phyloP scores from a whole-genome alignment of 2,329 filamentous ascomycete species.

The Colletotrichum liriopes region DNA sequence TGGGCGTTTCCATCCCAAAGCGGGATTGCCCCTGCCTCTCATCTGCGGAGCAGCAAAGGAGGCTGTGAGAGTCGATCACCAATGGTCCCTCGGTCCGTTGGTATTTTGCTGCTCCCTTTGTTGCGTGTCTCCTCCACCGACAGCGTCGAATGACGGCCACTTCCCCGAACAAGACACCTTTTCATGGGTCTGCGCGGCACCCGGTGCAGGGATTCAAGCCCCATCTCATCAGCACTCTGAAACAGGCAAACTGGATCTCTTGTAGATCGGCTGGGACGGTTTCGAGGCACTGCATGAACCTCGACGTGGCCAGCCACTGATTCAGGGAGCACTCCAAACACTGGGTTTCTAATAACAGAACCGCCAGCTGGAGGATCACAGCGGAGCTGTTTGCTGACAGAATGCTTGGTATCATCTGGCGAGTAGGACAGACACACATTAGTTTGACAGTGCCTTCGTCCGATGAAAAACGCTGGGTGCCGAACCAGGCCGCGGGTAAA shows the following conservation, averaged over 20 bases:
- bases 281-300: slow-evolving; percentile 39
- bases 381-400: slow-evolving; percentile 22
- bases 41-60: slow-evolving; percentile 32
- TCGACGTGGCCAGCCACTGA: slow-evolving; percentile 28
- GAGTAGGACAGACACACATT: not conserved
- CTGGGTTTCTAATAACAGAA: slow-evolving; percentile 39
- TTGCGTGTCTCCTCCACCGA: slow-evolving; percentile 25
- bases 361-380: slow-evolving; percentile 5
- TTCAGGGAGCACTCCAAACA: slow-evolving; percentile 36
- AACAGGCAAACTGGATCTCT: slow-evolving; percentile 42
- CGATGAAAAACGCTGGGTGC: not conserved
- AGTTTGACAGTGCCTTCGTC: not conserved
- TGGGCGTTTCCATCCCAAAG: slow-evolving; percentile 32
- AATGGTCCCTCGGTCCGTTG: slow-evolving; percentile 20
- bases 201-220: slow-evolving; percentile 24
- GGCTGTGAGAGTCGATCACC: slow-evolving; percentile 39
- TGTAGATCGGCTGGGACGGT: slow-evolving; percentile 41
- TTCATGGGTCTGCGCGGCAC: slow-evolving; percentile 15
- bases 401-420: slow-evolving; percentile 15
- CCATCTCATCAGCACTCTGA: slow-evolving; percentile 41
- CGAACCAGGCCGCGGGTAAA: not conserved
- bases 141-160: slow-evolving; percentile 20
- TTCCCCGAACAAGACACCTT: slow-evolving; percentile 24
- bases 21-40: slow-evolving; percentile 34
- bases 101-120: slow-evolving; percentile 6